Evolutionary conservation across 2,329 filamentous ascomycete genomes (phyloP).

Genomic region (Aureobasidium mangrovei): DNA sequence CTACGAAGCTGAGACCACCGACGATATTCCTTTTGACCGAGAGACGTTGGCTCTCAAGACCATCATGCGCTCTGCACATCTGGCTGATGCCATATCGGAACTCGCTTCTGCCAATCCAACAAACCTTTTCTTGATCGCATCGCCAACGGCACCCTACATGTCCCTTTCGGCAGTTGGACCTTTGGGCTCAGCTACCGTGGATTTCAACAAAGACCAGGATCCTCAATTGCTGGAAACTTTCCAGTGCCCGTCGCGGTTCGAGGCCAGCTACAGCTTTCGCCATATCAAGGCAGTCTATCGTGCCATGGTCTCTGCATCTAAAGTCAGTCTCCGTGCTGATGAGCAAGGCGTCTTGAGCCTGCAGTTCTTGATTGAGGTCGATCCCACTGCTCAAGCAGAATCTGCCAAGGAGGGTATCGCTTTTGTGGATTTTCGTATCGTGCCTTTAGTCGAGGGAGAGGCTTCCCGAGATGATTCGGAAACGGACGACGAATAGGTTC

Average conservation of each 20-base stretch:
- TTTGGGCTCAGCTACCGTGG: constrained; percentile 51
- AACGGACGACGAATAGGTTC: background rate
- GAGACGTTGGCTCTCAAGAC: constrained; percentile 79
- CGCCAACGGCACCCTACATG: constrained; percentile 50
- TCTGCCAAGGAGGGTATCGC: constrained; percentile 39
- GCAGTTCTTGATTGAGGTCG: constrained; percentile 92
- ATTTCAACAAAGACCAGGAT: constrained; percentile 38
- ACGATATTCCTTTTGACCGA: constrained; percentile 82
- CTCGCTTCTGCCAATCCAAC: constrained; percentile 57
- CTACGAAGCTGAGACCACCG: constrained; percentile 47
- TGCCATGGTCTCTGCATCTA: constrained; percentile 88
- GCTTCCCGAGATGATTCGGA: constrained; percentile 21
- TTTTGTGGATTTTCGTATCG: constrained; percentile 76
- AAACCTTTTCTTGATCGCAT: constrained; percentile 42
- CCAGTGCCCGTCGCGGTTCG: constrained; percentile 48
- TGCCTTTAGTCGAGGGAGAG: constrained; percentile 59
- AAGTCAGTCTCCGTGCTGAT: constrained; percentile 85
- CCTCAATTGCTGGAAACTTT: constrained; percentile 61
- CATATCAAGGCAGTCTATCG: constrained; percentile 76
- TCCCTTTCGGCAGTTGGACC: constrained; percentile 59
- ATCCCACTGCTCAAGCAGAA: constrained; percentile 30
- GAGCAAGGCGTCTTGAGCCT: constrained; percentile 82
- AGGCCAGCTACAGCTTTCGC: constrained; percentile 75
- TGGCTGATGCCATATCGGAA: constrained; percentile 64
- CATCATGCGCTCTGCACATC: constrained; percentile 74